Evolutionary conservation across 2,329 filamentous ascomycete genomes (phyloP).

Genomic region (Aspergillus sp.): DNA sequence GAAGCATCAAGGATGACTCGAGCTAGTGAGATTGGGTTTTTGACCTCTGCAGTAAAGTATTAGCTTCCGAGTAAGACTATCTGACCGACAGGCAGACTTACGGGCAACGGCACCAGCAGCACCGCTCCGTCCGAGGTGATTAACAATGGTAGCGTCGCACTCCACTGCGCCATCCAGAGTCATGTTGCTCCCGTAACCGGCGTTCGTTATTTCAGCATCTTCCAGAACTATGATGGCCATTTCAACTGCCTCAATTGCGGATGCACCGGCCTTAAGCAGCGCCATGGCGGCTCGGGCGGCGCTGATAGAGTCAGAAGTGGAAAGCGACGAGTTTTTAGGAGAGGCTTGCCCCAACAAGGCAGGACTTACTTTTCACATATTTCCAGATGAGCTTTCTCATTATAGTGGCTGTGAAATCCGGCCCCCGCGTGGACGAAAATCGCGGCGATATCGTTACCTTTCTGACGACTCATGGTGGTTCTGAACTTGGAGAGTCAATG

Average conservation of each 20-base stretch:
- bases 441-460: constrained; percentile 58
- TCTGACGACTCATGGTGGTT: constrained; percentile 34
- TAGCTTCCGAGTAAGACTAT: neutral
- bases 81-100: constrained; percentile 48
- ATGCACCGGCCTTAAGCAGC: constrained; percentile 73
- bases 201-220: constrained; percentile 93
- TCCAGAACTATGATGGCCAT: constrained; percentile 84
- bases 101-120: constrained; percentile 88
- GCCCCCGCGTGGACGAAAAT: constrained; percentile 97
- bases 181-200: constrained; percentile 92
- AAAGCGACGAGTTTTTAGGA: neutral
- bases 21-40: constrained; percentile 87
- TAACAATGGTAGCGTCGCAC: constrained; percentile 90
- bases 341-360: neutral
- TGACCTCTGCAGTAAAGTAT: constrained; percentile 51
- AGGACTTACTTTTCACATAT: constrained; percentile 81
- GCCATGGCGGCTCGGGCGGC: constrained; percentile 82
- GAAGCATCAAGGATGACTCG: constrained; percentile 78
- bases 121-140: constrained; percentile 86
- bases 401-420: constrained; percentile 85
- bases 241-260: constrained; percentile 85
- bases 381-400: constrained; percentile 78
- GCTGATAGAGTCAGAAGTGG: constrained; percentile 45
- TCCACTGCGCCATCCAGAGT: constrained; percentile 88
- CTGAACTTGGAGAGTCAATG: neutral